Base-by-base conservation (phyloP, 352 stramenopile species). In the Blastocystis sp. region DNA sequence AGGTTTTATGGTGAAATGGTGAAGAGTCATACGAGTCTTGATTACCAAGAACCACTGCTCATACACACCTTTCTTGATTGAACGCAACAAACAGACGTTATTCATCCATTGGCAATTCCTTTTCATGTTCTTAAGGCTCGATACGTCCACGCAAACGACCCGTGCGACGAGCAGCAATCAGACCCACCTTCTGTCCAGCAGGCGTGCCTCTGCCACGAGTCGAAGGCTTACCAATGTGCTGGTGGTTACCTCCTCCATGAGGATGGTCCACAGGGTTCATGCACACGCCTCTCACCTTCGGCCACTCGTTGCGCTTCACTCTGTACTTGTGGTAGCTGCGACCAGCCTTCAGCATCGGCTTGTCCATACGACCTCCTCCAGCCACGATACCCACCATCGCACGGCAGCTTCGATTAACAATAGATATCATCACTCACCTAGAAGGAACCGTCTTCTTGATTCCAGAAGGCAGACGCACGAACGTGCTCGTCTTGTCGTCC, bases 271-370 rank as follows among this genome's bases (percentile, higher is more conserved):
- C n/a, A n/a, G n/a, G n/a, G n/a, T n/a, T n/a, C n/a, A n/a, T n/a
- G n/a, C n/a, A n/a, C n/a, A n/a, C n/a, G n/a, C n/a, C n/a, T n/a
- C n/a, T n/a, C n/a, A n/a, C n/a, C n/a, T n/a, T n/a, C n/a, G n/a
- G n/a, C n/a, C n/a, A n/a, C n/a, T n/a, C n/a, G n/a, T n/a, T n/a
- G n/a, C n/a, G n/a, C n/a, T n/a, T n/a, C n/a, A n/a, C n/a, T n/a
- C n/a, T n/a, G n/a, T n/a, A n/a, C n/a, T n/a, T n/a, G n/a, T n/a
- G n/a, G n/a, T n/a, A n/a, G n/a, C n/a, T n/a, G n/a, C n/a, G n/a
- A n/a, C n/a, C n/a, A 87, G 94, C 95, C 93, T 98, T 99, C 63
- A 98, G 91, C 86, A 98, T 93, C 27, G 96, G 95, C 92, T 98
- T 98, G 91, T 99, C 96, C 24, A 95, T 98, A 92, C 95, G 94